Base-by-base conservation (phyloP, 2,329 filamentous ascomycete genomes). In the Aureobasidium leucospermi region DNA sequence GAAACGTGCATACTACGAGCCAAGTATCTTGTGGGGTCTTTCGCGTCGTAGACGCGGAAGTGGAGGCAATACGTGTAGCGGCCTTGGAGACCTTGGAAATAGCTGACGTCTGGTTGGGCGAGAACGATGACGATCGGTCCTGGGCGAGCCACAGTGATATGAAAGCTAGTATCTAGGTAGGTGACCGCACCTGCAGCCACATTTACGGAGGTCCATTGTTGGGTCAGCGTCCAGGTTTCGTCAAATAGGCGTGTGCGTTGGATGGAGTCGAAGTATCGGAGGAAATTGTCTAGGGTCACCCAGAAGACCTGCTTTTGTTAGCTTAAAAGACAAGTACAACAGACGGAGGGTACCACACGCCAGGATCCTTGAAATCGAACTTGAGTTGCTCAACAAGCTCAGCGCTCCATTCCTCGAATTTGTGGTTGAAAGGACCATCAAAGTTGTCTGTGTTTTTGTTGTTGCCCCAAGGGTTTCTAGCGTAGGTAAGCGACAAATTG, bases 341-440 rank as follows among this genome's bases (percentile, higher is more conserved):
- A 9, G 6, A 5, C 2, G 8, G 4, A 2, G n/a, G 4, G n/a
- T 34, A 39, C 9, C 11, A 45, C 68, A 76, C 83, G 28, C 88
- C 88, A 65, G 92, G 88, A 64, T 90, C 86, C 41, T 88, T 88
- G 65, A 92, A 92, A 43, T 81, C 84, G 69, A 92, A 88, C 47
- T 81, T 79, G 0, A 94, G 79, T 66, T 86, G 85, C 61, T 84
- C 74, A 73, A 93, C 85, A 82, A 87, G 90, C 65, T 91, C 85
- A 0, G 88, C 79, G 1, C 88, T 93, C 90, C 90, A 95, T 71
- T 93, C 86, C 66, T 89, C 88, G 6, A 87, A 90, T 7, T 58
- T 58, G 43, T 58, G 55, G 39, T 83, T 86, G 89, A 89, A 94
- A 1, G 88, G 79, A 1, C 90, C 90, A 32, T 83, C 87, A 89